Evolutionary conservation across 2,329 filamentous ascomycete species (phyloP).

Genomic region (Fusarium sp.): DNA sequence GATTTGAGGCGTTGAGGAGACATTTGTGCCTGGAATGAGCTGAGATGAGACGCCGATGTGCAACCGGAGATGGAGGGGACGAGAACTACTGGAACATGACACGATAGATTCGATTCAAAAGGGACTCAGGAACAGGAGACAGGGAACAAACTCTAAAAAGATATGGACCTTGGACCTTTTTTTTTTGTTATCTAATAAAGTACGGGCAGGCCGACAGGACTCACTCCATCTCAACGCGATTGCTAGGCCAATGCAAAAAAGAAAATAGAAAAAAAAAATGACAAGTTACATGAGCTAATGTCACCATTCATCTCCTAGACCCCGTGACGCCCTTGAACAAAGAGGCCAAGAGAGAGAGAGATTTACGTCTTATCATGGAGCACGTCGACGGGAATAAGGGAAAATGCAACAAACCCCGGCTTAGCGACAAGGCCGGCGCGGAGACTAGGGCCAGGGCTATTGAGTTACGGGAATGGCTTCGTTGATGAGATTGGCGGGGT

Average conservation of each 20-base stretch:
- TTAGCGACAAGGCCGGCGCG: background rate
- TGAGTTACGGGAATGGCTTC: background rate
- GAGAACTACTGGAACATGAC: conserved; percentile 17
- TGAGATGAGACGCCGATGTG: conserved; percentile 22
- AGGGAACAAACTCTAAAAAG: background rate
- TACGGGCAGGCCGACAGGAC: background rate
- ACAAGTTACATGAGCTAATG: background rate
- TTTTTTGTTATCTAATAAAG: background rate
- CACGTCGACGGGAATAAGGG: background rate
- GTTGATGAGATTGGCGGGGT: background rate
- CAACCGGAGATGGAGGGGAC: background rate
- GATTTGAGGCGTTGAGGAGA: background rate
- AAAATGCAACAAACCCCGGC: background rate
- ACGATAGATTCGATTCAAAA: conserved; percentile 6
- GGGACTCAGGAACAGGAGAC: background rate
- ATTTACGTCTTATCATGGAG: background rate
- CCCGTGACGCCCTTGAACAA: background rate
- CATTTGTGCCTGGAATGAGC: conserved; percentile 17
- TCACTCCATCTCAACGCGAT: background rate
- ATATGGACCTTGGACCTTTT: background rate
- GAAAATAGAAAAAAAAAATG: background rate
- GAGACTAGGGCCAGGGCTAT: background rate
- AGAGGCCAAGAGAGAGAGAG: background rate
- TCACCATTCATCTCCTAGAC: background rate
- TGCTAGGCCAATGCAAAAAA: background rate